Conservation (phyloP, 1,284 basidiomycete genomes). For the Athelia sp. region DNA sequence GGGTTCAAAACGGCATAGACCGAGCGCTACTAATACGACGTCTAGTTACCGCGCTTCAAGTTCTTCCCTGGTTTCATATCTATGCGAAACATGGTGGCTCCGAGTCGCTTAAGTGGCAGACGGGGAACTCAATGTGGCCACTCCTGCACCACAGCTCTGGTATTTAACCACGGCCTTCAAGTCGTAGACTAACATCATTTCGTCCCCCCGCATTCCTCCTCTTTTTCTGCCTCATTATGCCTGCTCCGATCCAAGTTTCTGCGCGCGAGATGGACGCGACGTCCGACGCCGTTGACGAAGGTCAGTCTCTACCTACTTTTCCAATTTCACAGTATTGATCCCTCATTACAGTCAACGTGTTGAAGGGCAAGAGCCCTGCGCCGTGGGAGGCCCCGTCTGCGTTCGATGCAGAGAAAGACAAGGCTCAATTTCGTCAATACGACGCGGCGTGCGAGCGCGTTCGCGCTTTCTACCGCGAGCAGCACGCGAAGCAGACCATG, state of each 20-base stretch:
- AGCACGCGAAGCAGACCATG: constrained; percentile 88
- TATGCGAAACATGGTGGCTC: too few species aligned
- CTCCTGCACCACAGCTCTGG: too few species aligned
- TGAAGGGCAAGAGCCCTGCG: constrained; percentile 41
- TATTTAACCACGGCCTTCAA: too few species aligned
- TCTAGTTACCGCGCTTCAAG: too few species aligned
- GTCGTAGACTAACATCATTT: too few species aligned
- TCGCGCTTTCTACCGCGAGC: constrained; percentile 84
- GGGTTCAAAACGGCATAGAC: too few species aligned
- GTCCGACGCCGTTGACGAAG: constrained; percentile 73
- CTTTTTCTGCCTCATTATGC: background rate
- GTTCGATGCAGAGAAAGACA: constrained; percentile 78
- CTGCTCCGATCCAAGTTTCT: constrained; percentile 7
- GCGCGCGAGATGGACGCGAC: constrained; percentile 52
- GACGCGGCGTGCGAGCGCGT: constrained; percentile 82
- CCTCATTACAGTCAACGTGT: constrained; percentile 52
- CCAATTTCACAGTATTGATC: background rate
- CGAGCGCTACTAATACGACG: too few species aligned
- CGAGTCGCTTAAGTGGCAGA: too few species aligned
- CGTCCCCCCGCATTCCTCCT: too few species aligned
- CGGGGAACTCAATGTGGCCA: too few species aligned
- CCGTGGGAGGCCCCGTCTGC: constrained; percentile 56
- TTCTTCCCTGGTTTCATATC: too few species aligned
- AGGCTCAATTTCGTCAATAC: constrained; percentile 67
- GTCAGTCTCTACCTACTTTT: constrained; percentile 29